These are phyloP conservation scores for Aureobasidium sp. DNA, from an alignment of 2,329 filamentous ascomycete genomes.

Conservation along the genomic window DNA sequence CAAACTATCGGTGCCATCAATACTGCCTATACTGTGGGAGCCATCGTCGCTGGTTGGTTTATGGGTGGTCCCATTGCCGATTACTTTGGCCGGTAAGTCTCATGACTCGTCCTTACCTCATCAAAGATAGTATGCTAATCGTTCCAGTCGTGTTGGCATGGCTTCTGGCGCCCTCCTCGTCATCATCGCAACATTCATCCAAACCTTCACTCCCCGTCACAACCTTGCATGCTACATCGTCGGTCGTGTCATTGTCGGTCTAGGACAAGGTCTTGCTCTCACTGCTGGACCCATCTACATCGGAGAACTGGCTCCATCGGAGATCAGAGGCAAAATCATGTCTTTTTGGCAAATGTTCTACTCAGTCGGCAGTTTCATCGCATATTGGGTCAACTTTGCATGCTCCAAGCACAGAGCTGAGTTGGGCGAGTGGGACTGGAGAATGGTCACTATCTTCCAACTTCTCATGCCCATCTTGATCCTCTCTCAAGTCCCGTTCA, in stretches of 20 bases:
- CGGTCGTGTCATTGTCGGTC: constrained; percentile 73
- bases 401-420: constrained; percentile 59
- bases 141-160: constrained; percentile 63
- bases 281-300: constrained; percentile 76
- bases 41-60: constrained; percentile 76
- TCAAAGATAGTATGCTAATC: too few species aligned
- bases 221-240: constrained; percentile 73
- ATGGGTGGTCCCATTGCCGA: constrained; percentile 65
- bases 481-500: constrained; percentile 67
- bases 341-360: constrained; percentile 77
- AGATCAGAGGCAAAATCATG: constrained; percentile 74
- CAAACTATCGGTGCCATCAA: constrained; percentile 66
- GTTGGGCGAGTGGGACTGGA: constrained; percentile 71
- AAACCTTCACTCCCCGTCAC: constrained; percentile 64
- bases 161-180: constrained; percentile 69
- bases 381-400: constrained; percentile 72
- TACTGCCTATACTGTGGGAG: constrained; percentile 75
- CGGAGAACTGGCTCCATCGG: constrained; percentile 69
- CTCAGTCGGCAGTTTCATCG: constrained; percentile 70
- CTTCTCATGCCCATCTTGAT: constrained; percentile 72
- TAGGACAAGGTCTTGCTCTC: constrained; percentile 76
- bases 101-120: too few species aligned
- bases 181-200: constrained; percentile 74
- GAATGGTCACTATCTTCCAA: constrained; percentile 78
- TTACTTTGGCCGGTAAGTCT: constrained; percentile 27